These are phyloP conservation scores for Colletotrichum zoysiae DNA, from an alignment of 2,329 filamentous ascomycete genomes.

Conservation along the genomic window DNA sequence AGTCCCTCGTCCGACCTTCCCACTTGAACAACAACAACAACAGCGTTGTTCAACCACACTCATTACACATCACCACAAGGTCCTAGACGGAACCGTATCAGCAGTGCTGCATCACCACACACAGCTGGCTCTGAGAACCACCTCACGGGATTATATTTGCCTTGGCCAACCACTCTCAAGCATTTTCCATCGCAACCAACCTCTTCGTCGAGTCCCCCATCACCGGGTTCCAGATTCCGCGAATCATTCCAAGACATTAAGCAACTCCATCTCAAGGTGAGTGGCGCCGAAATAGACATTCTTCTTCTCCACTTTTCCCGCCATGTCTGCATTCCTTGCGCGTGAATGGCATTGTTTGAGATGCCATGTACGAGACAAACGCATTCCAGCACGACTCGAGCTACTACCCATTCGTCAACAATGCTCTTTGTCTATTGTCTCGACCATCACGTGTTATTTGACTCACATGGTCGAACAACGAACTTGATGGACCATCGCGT, in stretches of 20 bases:
- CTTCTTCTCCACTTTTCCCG: conserved; percentile 2
- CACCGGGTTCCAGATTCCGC: conserved; percentile 24
- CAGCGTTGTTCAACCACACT: conserved; percentile 45
- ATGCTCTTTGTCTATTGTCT: conserved; percentile 29
- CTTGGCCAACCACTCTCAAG: conserved; percentile 26
- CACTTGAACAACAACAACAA: conserved; percentile 37
- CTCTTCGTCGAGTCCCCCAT: conserved; percentile 22
- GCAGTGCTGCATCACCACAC: conserved; percentile 44
- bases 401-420: conserved; percentile 2
- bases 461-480: conserved; percentile 16
- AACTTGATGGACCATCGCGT: not conserved
- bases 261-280: conserved; percentile 27
- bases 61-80: conserved; percentile 39
- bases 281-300: conserved; percentile 11
- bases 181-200: conserved; percentile 8
- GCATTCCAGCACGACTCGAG: conserved; percentile 25
- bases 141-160: conserved; percentile 34
- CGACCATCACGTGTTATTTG: conserved; percentile 19
- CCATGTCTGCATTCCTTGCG: conserved; percentile 27
- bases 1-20: conserved; percentile 38
- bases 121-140: conserved; percentile 43
- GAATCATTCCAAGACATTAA: conserved; percentile 35
- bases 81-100: conserved; percentile 46
- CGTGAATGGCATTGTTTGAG: conserved; percentile 38
- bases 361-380: conserved; percentile 21